These are phyloP conservation scores for Linnemannia schmuckeri DNA, from an alignment of 192 early-diverging fungal genomes.

Conservation along the genomic window DNA sequence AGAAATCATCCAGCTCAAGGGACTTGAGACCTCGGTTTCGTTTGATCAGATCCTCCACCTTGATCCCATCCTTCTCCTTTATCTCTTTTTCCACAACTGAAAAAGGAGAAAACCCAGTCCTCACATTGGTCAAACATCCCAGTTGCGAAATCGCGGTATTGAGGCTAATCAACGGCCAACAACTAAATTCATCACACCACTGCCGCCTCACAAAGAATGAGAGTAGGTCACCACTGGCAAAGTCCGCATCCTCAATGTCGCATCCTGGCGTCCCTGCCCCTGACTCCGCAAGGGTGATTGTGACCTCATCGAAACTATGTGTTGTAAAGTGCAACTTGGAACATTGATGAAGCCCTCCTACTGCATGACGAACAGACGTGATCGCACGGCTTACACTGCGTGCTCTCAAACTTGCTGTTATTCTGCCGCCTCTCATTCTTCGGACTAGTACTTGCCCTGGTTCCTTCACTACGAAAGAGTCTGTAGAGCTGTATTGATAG, in stretches of 20 bases:
- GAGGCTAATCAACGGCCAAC: background rate
- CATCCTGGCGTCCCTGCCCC: background rate
- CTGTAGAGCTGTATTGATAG: too few relatives aligned
- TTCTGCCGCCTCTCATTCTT: background rate
- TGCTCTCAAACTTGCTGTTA: background rate
- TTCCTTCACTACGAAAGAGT: too few relatives aligned
- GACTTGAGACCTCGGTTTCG: conserved; percentile 17
- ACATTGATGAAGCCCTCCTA: conserved; percentile 18
- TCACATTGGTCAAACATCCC: background rate
- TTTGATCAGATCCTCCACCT: conserved; percentile 22
- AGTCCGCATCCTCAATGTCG: conserved; percentile 18
- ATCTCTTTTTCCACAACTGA: too few relatives aligned
- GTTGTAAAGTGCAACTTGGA: conserved; percentile 11
- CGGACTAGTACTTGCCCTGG: too few relatives aligned
- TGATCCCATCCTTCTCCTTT: conserved; percentile 18
- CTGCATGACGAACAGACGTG: background rate
- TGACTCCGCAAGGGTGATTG: conserved; percentile 7
- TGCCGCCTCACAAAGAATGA: conserved; percentile 12
- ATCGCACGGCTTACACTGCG: conserved; percentile 1
- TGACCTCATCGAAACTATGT: background rate
- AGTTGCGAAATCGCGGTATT: too few relatives aligned
- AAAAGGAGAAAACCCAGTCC: background rate
- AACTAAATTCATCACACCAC: background rate
- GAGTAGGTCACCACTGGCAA: background rate
- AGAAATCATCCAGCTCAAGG: background rate